Base-by-base conservation (phyloP, 106 monocot species). In the Dendrobium chrysotoxum region DNA sequence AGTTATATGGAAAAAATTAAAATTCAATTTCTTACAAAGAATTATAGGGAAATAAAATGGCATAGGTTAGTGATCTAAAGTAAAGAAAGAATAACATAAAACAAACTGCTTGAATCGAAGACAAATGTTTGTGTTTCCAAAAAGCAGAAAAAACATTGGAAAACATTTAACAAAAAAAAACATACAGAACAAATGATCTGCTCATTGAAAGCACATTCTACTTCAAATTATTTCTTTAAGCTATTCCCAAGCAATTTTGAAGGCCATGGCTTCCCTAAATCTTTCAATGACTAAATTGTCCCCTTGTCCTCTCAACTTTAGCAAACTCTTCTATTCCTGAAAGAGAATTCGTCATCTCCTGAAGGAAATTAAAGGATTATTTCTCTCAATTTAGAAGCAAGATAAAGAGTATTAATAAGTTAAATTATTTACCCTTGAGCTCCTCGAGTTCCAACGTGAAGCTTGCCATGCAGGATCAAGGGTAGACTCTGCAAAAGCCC, bases 401-500 rank as follows among this genome's bases (percentile, higher is more conserved):
- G 20, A 61, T 7, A 21, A 61, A 23, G 23, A 25, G 23, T n/a
- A n/a, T n/a, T 12, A 70, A 70, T 15, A 70, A 31, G 30, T 30
- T 10, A 25, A 31, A n/a, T n/a, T 73, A 40, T 73, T 39, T 73
- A 73, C 73, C 40, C 68, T 70, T 6, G 31, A 42, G 46, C 40
- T 70, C 73, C 17, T 73, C 5, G 45, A 75, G 25, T 26, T 75
- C 75, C 75, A 75, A 11, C 23, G n/a, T 11, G 45, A 75, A 75
- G 12, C 25, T 46, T 31, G 23, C 80, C 80, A 72, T 11, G 38
- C 8, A 40, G 81, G 21, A 40, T 78, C 77, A 15, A 70, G 13
- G 1, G 77, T 44, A 1, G 78, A 68, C 11, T 68, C 75, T 28
- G 86, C 86, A 7, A 87, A 74, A 26, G 61, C 77, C 4, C 78